Percentiles rank a stretch among this genome's conserved stretches.
phyloP scores from a whole-genome alignment of 2,329 filamentous ascomycete species.

The Ceratocystis diversiconidia region DNA sequence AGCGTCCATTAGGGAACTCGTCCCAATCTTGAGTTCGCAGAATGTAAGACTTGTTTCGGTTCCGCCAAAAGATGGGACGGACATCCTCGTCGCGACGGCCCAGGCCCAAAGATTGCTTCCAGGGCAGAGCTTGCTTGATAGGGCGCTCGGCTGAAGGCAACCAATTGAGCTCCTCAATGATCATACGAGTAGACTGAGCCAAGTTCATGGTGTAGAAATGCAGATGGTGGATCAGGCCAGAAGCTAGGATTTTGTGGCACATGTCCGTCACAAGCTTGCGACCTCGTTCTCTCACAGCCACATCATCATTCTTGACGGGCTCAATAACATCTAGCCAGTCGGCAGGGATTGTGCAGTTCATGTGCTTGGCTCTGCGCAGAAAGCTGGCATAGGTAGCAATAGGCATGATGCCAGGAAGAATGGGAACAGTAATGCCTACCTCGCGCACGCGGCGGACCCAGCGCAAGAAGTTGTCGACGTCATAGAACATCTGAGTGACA shows the following conservation, averaged over 20 bases:
- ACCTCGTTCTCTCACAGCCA: slow-evolving; percentile 78
- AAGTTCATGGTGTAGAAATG: slow-evolving; percentile 99
- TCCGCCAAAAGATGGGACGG: slow-evolving; percentile 96
- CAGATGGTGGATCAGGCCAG: slow-evolving; percentile 63
- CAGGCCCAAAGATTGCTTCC: slow-evolving; percentile 85
- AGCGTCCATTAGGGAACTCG: slow-evolving; percentile 95
- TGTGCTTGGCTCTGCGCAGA: slow-evolving; percentile 77
- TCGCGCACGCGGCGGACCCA: slow-evolving; percentile 82
- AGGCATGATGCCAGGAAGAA: slow-evolving; percentile 72
- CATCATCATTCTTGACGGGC: slow-evolving; percentile 92
- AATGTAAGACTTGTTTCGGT: slow-evolving; percentile 90
- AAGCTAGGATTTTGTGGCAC: slow-evolving; percentile 71
- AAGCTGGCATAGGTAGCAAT: slow-evolving; percentile 95
- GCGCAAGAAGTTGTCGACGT: slow-evolving; percentile 82
- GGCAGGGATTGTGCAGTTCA: slow-evolving; percentile 68
- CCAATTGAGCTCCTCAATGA: slow-evolving; percentile 78
- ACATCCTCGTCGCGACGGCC: slow-evolving; percentile 88
- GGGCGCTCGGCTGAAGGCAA: slow-evolving; percentile 65
- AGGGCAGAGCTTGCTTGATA: slow-evolving; percentile 79
- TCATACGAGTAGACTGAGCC: slow-evolving; percentile 82
- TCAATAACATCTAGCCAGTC: slow-evolving; percentile 72
- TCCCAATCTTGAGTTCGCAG: slow-evolving; percentile 96
- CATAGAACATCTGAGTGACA: slow-evolving; percentile 99
- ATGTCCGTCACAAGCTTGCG: slow-evolving; percentile 77
- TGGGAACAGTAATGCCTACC: slow-evolving; percentile 68